These are phyloP conservation scores for Parsonsia alboflavescens DNA, from an alignment of 257 asterid species.

Conservation along the genomic window DNA sequence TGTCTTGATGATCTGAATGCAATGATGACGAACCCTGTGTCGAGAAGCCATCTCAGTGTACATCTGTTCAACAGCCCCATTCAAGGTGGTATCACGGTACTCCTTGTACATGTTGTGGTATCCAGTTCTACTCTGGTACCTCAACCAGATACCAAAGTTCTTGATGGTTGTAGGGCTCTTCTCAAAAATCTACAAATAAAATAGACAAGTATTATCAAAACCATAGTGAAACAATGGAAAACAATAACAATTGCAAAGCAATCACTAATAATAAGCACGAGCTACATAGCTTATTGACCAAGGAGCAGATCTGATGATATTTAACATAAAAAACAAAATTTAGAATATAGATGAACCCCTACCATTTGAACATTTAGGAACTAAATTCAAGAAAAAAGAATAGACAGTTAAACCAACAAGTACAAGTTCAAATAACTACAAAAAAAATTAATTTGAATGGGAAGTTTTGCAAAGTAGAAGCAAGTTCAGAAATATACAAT, in stretches of 20 bases:
- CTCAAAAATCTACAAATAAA: constrained; percentile 54
- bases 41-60: constrained; percentile 97
- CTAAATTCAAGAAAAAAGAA: not conserved
- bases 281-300: too few relatives aligned
- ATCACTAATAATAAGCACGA: too few relatives aligned
- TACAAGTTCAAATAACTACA: not conserved
- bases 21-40: constrained; percentile 73
- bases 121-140: constrained; percentile 87
- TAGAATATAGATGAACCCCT: not conserved
- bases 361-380: not conserved
- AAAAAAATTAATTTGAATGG: not conserved
- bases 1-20: constrained; percentile 88
- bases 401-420: too few relatives aligned
- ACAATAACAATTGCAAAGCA: too few relatives aligned
- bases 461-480: not conserved
- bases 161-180: constrained; percentile 83
- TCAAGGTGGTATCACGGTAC: constrained; percentile 84
- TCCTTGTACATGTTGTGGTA: constrained; percentile 93
- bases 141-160: constrained; percentile 85
- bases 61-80: constrained; percentile 91
- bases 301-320: too few relatives aligned
- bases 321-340: not conserved
- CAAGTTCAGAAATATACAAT: not conserved
- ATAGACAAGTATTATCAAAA: not conserved
- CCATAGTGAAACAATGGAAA: not conserved